Base-by-base conservation (phyloP, 768 basidiomycete species). In the Goffeauzyma gilvescens region DNA sequence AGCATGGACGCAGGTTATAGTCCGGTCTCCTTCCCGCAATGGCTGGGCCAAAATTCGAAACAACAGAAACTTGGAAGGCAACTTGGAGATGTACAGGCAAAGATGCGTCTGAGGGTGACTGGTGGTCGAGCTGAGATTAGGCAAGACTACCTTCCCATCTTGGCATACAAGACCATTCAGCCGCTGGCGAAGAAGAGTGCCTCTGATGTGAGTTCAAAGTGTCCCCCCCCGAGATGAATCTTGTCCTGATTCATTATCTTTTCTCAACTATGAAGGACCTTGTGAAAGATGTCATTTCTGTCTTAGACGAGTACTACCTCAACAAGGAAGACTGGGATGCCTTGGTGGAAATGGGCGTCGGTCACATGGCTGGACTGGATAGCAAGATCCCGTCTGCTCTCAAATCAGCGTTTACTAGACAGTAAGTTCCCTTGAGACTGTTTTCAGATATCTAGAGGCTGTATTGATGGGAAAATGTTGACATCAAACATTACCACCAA, bases 1-100 rank as follows among this genome's bases (percentile, higher is more conserved):
- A 75, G 77, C 6, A 68, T 68, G 32, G 74, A 74, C 24, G 75
- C 79, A 0, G 71, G 74, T 20, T 4, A 42, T 14, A 76, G 74
- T 50, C 64, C 72, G 2, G 74, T 82, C 66, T 55, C 73, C 0
- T 93, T 93, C 70, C 87, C 87, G 28, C 74, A 76, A 87, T 90
- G 86, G 85, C 76, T 98, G 10, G 90, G 90, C 7, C 86, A 96
- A 58, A 96, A 96, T 63, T 96, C 93, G 44, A 90, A 89, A 57
- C 79, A 82, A 61, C 70, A 56, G 50, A 93, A 90, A 55, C 71
- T 95, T 0, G 68, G 59, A 42, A 73, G 89, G 27, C 78, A 81
- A 50, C 69, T 98, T 14, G 73, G 72, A 27, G 93, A 98, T 46
- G 76, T 95, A 8, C 90, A 96, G 62, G 81, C 85, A 32, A 79